Evolutionary conservation across 768 basidiomycete species (phyloP).

Genomic region (Collybia mongolica): DNA sequence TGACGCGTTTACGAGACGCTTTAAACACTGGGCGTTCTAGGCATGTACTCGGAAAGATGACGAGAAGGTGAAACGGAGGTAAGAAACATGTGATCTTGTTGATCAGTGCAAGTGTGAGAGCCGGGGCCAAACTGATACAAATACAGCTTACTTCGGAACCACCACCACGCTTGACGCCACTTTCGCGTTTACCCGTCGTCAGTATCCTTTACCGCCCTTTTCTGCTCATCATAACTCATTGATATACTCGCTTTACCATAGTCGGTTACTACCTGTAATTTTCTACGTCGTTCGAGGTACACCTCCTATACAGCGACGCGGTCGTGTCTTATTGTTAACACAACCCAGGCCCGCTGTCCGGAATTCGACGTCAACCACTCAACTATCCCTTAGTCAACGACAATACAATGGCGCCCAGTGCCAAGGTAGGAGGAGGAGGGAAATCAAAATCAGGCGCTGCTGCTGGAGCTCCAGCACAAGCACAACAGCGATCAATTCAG

Average conservation of each 20-base stretch:
- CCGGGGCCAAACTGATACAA: slow-evolving; percentile 33
- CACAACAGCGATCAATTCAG: slow-evolving; percentile 43
- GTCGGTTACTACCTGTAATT: neutral
- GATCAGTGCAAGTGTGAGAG: slow-evolving; percentile 17
- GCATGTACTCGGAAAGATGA: neutral
- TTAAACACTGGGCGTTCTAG: slow-evolving; percentile 4
- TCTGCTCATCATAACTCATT: slow-evolving; percentile 2
- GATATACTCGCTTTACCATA: neutral
- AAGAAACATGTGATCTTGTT: slow-evolving; percentile 25
- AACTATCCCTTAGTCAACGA: neutral
- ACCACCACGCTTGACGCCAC: slow-evolving; percentile 33
- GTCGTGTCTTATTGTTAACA: neutral
- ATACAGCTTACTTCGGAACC: slow-evolving; percentile 43
- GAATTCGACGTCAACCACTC: neutral
- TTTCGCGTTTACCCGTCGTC: slow-evolving; percentile 26
- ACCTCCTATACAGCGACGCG: slow-evolving; percentile 14
- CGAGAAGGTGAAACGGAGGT: slow-evolving; percentile 9
- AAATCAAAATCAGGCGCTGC: slow-evolving; percentile 56
- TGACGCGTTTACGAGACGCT: slow-evolving; percentile 11
- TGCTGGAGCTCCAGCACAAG: slow-evolving; percentile 24
- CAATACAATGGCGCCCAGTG: slow-evolving; percentile 41
- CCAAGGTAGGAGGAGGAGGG: slow-evolving; percentile 47
- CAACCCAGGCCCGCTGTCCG: neutral
- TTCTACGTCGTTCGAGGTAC: slow-evolving; percentile 9
- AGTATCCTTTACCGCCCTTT: slow-evolving; percentile 9